Base-by-base conservation (phyloP, 768 basidiomycete genomes). In the Amanita polypyramis region DNA sequence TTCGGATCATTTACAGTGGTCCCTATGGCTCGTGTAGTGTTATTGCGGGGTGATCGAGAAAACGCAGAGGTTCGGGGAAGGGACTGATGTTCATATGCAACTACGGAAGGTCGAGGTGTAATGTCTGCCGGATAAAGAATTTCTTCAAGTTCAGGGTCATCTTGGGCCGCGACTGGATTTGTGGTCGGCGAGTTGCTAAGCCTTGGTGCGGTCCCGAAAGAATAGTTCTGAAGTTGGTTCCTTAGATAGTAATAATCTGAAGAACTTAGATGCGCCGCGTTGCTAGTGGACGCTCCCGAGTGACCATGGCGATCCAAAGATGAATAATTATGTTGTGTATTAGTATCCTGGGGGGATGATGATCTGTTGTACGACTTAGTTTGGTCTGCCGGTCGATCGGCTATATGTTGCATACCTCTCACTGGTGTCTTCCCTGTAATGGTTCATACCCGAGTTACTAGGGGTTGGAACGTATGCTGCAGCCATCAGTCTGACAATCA, bases 31-130 rank as follows among this genome's bases (percentile, higher is more conserved):
- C 29, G 44, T 34, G 23, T 12, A n/a, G 20, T 23, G 7, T 45
- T 19, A 42, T 49, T 47, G 19, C 12, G 49, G 27, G 56, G 45
- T 11, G 50, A 52, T 43, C n/a, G 51, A 51, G 64, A 66, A 58
- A 62, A 56, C 56, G 63, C 56, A 64, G 62, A 60, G 60, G 57
- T 61, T 54, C 58, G 61, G 46, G 57, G 52, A 27, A 56, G 54
- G 43, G 54, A 11, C 5, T 44, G 54, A 37, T 33, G 42, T 47
- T 53, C 56, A 45, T 61, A 56, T n/a, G 60, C 59, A 35, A 68
- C 66, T 30, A 77, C 66, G 30, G 74, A 76, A 2, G 73, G 74
- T 19, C 75, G 67, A 40, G 75, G 75, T 4, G 75, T 77, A 29
- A 70, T 69, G 57, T 77, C 74, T 30, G 65, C 61, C 17, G 56